phyloP scores from a whole-genome alignment of 345 rosid species.

The Eucalyptus albens region DNA sequence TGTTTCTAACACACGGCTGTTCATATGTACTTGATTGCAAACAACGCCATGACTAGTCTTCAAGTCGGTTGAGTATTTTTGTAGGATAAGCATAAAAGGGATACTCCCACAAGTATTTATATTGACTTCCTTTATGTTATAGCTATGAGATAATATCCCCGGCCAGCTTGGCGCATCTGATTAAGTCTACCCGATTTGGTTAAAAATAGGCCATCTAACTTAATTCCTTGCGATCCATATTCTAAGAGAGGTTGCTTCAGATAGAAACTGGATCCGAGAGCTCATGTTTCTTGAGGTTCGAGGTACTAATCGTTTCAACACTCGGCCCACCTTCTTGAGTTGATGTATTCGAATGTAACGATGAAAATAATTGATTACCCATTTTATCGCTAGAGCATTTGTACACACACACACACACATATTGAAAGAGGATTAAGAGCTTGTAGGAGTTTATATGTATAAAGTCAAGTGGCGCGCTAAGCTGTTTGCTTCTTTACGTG shows the following conservation, averaged over 20 bases:
- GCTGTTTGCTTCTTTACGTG: not conserved
- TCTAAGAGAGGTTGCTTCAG: not conserved
- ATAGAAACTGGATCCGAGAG: not conserved
- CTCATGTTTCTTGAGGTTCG: not conserved
- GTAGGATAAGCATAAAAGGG: not conserved
- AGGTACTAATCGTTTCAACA: not conserved
- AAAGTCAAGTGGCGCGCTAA: not conserved
- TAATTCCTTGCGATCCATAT: not conserved
- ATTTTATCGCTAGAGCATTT: not conserved
- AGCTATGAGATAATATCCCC: not conserved
- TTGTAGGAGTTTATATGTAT: not conserved
- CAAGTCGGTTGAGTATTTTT: not conserved
- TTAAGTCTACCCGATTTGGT: not conserved
- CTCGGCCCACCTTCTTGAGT: not conserved
- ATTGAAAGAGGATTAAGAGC: not conserved
- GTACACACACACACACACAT: not conserved
- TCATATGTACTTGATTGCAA: not conserved
- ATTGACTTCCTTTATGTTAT: not conserved
- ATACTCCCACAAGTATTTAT: not conserved
- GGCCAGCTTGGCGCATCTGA: not conserved
- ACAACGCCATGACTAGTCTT: not conserved
- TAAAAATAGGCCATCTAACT: not conserved
- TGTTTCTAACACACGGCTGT: not conserved
- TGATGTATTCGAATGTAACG: not conserved
- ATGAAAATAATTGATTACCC: not conserved